Evolutionary conservation across 2,329 filamentous ascomycete species (phyloP), one percentile per base, ranked within the genome.

Genomic region (Aspergillus jensenii): DNA sequence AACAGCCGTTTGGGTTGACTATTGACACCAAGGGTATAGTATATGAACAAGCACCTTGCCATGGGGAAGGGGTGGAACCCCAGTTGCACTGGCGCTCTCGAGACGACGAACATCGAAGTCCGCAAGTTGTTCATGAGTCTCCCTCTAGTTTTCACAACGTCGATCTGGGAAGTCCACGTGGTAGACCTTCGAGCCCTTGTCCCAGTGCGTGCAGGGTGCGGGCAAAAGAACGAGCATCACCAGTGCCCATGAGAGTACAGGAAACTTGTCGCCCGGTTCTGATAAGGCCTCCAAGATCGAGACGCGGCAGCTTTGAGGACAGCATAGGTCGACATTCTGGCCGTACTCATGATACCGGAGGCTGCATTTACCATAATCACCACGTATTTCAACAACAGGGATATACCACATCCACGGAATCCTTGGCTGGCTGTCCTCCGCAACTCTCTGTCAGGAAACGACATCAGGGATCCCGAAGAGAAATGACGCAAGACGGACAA

Each of bases 361-460:
- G 17, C 14, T 31, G 33, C 15, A 49, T 23, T 17, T 57, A 46
- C 48, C 40, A 61, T n/a, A 40, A 19, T 61, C 62, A 43, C 58
- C 62, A 53, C 4, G 46, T 51, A 9, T 44, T 19, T 6, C 52
- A 48, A 15, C 53, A 51, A 39, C 47, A 44, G 3, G 39, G 52
- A 23, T 60, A 58, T 46, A 40, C 57, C 27, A 55, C 59, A 8
- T 60, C 63, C 27, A 54, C 41, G 3, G 40, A 65, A 3, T 67
- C 70, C 15, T 27, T 66, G 21, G 43, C 50, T 39, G 53, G 58
- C 11, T 59, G 53, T 25, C 41, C 56, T 11, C 35, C 59, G 2
- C 61, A 66, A 12, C 56, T 73, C 19, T 47, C 61, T 4, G 57
- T 71, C 17, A 33, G 62, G 33, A 73, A 70, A 56, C 69, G 57